phyloP scores from a whole-genome alignment of 495 filamentous ascomycete genomes.

The Penicillium crystallinum region DNA sequence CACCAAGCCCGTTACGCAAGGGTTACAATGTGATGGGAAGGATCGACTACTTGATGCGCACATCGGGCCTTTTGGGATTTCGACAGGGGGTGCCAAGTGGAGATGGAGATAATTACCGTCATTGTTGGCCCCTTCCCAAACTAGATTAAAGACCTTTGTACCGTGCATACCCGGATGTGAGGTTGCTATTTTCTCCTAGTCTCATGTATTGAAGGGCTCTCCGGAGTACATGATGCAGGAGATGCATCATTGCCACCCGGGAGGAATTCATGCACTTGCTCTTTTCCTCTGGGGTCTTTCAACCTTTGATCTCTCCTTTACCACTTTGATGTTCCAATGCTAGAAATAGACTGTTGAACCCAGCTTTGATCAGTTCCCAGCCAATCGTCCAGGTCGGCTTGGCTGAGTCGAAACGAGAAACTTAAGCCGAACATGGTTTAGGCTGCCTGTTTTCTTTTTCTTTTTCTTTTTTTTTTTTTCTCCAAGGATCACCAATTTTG shows the following conservation, averaged over 20 bases:
- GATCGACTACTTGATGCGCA: constrained; percentile 8
- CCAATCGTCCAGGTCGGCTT: constrained; percentile 2
- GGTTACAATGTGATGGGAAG: constrained; percentile 33
- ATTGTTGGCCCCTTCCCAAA: constrained; percentile 18
- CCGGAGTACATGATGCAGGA: constrained; percentile 32
- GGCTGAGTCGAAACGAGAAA: background rate
- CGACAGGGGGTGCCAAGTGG: constrained; percentile 20
- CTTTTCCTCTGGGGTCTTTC: constrained; percentile 1
- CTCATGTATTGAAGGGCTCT: constrained; percentile 10
- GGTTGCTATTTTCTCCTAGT: constrained; percentile 17
- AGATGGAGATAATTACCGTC: constrained; percentile 15
- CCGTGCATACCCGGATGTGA: constrained; percentile 22
- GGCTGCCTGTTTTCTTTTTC: constrained; percentile 11
- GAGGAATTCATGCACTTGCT: background rate
- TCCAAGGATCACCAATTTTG: constrained; percentile 5
- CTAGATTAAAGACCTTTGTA: constrained; percentile 11
- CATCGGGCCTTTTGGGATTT: constrained; percentile 15
- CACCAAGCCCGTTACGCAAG: constrained; percentile 36
- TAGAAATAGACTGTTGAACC: background rate
- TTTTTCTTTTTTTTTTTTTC: background rate
- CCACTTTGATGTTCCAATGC: constrained; percentile 12
- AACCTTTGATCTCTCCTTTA: background rate
- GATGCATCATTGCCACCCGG: constrained; percentile 28
- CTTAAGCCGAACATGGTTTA: background rate
- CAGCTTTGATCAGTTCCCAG: background rate